A percentile compares a stretch with the other conserved stretches of the same genome.
These are phyloP conservation scores for Austroboletus festivus DNA, from an alignment of 768 basidiomycete genomes.

Conservation along the genomic window DNA sequence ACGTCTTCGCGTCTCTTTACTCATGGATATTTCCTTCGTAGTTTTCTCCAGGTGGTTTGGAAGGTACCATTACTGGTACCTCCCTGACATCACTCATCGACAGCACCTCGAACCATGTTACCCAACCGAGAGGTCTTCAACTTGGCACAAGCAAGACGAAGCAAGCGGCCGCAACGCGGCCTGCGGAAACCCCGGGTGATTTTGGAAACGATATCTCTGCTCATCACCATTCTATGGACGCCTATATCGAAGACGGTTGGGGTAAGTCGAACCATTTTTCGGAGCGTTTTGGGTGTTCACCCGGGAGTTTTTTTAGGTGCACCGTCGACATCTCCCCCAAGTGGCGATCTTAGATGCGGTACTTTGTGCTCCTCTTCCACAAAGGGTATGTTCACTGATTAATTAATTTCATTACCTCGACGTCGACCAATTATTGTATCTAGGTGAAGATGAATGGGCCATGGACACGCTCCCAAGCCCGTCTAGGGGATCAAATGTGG, in stretches of 20 bases:
- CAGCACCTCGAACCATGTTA: conserved; percentile 15
- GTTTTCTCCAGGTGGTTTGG: conserved; percentile 72
- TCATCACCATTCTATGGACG: conserved; percentile 81
- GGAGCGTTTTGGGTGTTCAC: background rate
- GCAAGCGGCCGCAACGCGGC: conserved; percentile 46
- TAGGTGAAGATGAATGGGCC: conserved; percentile 23
- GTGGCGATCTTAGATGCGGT: conserved; percentile 27
- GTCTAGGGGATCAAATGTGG: no score
- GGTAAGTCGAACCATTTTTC: conserved; percentile 56
- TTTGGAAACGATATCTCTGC: conserved; percentile 58
- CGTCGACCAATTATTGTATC: background rate
- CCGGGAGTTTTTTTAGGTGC: conserved; percentile 44
- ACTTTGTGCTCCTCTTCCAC: conserved; percentile 12
- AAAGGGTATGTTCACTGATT: conserved; percentile 1
- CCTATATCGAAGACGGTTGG: conserved; percentile 96
- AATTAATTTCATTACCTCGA: background rate
- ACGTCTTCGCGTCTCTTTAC: background rate
- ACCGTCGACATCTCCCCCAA: conserved; percentile 53
- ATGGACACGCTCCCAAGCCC: conserved; percentile 7
- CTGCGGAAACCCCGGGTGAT: conserved; percentile 58
- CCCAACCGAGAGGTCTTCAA: conserved; percentile 61
- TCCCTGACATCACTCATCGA: conserved; percentile 39
- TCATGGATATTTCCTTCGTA: conserved; percentile 26
- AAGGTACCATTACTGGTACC: conserved; percentile 53
- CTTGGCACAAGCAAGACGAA: conserved; percentile 58